Conservation (phyloP, 2,329 filamentous ascomycete species). For the Fusarium zealandicum region DNA sequence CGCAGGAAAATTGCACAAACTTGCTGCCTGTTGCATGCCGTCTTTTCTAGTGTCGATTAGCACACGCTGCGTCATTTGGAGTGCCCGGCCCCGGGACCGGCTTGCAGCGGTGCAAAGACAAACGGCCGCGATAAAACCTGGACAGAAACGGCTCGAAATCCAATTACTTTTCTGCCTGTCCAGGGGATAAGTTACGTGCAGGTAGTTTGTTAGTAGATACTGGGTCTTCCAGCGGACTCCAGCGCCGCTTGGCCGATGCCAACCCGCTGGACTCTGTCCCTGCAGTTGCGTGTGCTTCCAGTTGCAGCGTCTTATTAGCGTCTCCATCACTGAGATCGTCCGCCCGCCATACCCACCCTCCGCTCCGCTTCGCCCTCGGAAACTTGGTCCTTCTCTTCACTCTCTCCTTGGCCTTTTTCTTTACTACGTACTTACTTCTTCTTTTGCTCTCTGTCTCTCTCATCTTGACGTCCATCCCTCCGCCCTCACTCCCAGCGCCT, state of each 20-base stretch:
- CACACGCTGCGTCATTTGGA: constrained; percentile 39
- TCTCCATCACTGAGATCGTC: constrained; percentile 12
- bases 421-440: constrained; percentile 22
- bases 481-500: constrained; percentile 10
- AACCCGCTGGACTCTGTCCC: constrained; percentile 20
- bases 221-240: constrained; percentile 10
- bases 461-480: constrained; percentile 4
- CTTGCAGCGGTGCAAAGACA: constrained; percentile 31
- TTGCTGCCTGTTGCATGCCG: constrained; percentile 16
- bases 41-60: constrained; percentile 33
- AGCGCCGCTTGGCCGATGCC: constrained; percentile 18
- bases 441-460: constrained; percentile 8
- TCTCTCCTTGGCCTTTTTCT: constrained; percentile 16
- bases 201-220: background rate
- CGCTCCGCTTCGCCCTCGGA: constrained; percentile 33
- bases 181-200: too few relatives aligned
- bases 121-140: background rate
- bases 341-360: constrained; percentile 24
- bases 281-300: constrained; percentile 5
- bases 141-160: constrained; percentile 2
- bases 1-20: constrained; percentile 11
- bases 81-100: constrained; percentile 21
- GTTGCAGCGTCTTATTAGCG: constrained; percentile 1
- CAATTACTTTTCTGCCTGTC: too few relatives aligned
- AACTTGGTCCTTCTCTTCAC: constrained; percentile 34